Evolutionary conservation across 495 filamentous ascomycete genomes (phyloP), one percentile per base, ranked within the genome.

Genomic region (Penicillium steckii): DNA sequence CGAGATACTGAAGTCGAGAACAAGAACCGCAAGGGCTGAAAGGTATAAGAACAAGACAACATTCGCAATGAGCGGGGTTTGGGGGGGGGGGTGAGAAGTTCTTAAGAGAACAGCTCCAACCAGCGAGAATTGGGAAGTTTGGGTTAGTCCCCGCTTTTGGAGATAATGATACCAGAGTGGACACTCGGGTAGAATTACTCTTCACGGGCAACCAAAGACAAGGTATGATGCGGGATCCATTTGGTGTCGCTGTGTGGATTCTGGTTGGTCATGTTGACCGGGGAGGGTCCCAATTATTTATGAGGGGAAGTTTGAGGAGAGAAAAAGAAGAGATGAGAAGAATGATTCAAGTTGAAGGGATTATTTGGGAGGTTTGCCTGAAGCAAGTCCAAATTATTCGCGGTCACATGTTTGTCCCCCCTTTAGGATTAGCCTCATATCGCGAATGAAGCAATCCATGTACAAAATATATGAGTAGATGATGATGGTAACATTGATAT

Each of bases 141-240:
- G 26, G 26, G 17, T n/a, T n/a, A 6, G 4, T 13, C 33, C 33
- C 43, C 48, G 47, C 53, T 48, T 24, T 23, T 12, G 6, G 38
- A 38, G 53, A 56, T 56, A 56, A 57, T 43, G 50, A 57, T 57
- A 57, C 38, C 21, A 19, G 25, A 18, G 44, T 42, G 10, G 43
- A 44, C 48, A 38, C 48, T 72, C 69, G 69, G 52, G 54, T 70
- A 52, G 53, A 72, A 59, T 59, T 72, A 48, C 69, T 70, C 63
- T 68, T 72, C 53, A 23, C 3, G 57, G 57, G 57, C 21, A 60
- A 55, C 32, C 38, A 30, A 37, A 37, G 33, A 18, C 23, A 52
- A 57, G 44, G 24, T 25, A 26, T 24, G n/a, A 41, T 46, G 46
- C 33, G n/a, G 29, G 38, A 24, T 46, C 47, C 43, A 33, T 29